Conservation (phyloP, 495 filamentous ascomycete genomes). For the Podospora australis region DNA sequence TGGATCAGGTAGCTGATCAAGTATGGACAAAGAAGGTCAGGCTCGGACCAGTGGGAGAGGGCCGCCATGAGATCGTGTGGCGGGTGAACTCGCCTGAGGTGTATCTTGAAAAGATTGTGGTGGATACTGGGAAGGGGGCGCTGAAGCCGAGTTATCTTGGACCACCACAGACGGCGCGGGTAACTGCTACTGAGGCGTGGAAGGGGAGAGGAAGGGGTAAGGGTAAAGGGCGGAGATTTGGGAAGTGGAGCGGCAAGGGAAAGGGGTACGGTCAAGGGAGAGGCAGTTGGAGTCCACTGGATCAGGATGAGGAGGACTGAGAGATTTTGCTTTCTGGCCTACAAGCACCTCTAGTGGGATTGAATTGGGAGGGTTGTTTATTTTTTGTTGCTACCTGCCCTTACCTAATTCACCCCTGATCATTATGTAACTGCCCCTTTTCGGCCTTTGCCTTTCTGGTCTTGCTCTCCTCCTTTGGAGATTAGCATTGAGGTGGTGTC, state of each 20-base stretch:
- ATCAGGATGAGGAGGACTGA: conserved; percentile 81
- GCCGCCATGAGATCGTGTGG: conserved; percentile 45
- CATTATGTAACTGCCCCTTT: no score
- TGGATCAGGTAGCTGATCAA: conserved; percentile 41
- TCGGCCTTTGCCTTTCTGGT: no score
- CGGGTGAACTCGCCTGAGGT: conserved; percentile 49
- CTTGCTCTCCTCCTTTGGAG: no score
- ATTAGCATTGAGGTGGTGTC: no score
- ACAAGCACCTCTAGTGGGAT: no score
- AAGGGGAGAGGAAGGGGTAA: background rate
- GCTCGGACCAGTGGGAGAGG: conserved; percentile 28
- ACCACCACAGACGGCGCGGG: conserved; percentile 41
- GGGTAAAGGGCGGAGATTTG: background rate
- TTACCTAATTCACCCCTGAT: no score
- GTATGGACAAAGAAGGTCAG: conserved; percentile 49
- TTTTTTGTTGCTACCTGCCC: no score
- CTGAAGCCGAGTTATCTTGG: conserved; percentile 51
- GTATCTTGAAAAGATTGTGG: conserved; percentile 54
- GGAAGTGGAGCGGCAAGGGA: background rate
- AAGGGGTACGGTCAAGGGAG: no score
- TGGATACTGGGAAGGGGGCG: conserved; percentile 47
- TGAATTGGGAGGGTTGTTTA: no score
- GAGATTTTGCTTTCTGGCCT: no score
- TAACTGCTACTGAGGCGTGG: background rate
- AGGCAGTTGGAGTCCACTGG: no score